These are phyloP conservation scores for Chytriomyces confervae DNA, from an alignment of 192 early-diverging fungal genomes.

Conservation along the genomic window DNA sequence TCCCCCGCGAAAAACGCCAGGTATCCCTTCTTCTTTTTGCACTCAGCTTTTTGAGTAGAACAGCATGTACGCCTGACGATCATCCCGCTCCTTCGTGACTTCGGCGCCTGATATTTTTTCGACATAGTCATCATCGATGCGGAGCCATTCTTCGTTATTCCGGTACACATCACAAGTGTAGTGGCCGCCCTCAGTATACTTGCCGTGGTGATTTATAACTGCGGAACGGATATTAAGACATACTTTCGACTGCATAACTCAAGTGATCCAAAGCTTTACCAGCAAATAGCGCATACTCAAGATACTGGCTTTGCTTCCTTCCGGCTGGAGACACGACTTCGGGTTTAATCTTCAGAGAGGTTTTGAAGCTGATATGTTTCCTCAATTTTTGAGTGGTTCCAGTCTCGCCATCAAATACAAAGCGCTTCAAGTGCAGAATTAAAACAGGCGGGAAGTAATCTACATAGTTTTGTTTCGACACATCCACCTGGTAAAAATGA, in stretches of 20 bases:
- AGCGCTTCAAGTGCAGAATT: slow-evolving; percentile 93
- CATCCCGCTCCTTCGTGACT: slow-evolving; percentile 61
- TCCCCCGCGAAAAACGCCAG: too few species aligned
- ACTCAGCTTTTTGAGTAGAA: slow-evolving; percentile 56
- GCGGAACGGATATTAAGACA: slow-evolving; percentile 7
- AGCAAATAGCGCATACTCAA: slow-evolving; percentile 78
- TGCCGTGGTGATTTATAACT: slow-evolving; percentile 96
- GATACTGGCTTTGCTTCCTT: slow-evolving; percentile 16
- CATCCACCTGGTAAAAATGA: slow-evolving; percentile 52
- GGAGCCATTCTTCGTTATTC: slow-evolving; percentile 78
- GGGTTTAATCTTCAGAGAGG: slow-evolving; percentile 65
- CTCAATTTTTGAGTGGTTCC: slow-evolving; percentile 83
- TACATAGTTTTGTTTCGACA: slow-evolving; percentile 84
- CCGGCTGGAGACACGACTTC: slow-evolving; percentile 58
- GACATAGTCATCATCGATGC: slow-evolving; percentile 89
- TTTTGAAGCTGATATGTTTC: slow-evolving; percentile 81
- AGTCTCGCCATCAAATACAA: slow-evolving; percentile 76
- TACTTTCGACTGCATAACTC: background rate
- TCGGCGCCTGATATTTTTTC: slow-evolving; percentile 58
- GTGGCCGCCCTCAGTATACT: slow-evolving; percentile 86
- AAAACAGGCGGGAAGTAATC: slow-evolving; percentile 88
- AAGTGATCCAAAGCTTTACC: slow-evolving; percentile 41
- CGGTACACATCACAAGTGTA: slow-evolving; percentile 93
- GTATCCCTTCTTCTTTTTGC: background rate
- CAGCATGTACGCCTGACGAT: slow-evolving; percentile 78